Conservation (phyloP, 2,329 filamentous ascomycete species). For the Talaromyces sp. region DNA sequence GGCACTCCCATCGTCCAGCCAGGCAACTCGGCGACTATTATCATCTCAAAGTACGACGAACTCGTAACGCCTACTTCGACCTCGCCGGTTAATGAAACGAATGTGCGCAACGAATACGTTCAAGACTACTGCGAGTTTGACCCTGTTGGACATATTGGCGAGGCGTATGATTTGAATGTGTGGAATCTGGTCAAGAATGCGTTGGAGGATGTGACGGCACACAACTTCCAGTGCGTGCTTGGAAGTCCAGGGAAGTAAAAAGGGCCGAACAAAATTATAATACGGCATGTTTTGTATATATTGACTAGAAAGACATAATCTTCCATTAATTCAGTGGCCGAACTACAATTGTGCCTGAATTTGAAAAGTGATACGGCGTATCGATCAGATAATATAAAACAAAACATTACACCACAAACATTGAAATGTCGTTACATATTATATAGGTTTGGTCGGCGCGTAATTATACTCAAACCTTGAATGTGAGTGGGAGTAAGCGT, state of each 20-base stretch:
- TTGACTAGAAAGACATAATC: neutral
- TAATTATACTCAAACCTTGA: too few relatives aligned
- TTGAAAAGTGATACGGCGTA: neutral
- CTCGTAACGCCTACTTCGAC: conserved; percentile 29
- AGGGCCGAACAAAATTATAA: neutral
- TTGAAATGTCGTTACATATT: too few relatives aligned
- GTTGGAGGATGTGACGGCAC: conserved; percentile 18
- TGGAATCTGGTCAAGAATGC: conserved; percentile 36
- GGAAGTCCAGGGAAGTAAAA: conserved; percentile 10
- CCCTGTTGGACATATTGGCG: conserved; percentile 32
- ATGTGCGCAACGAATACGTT: conserved; percentile 27
- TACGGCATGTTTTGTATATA: neutral
- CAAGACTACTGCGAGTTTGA: conserved; percentile 29
- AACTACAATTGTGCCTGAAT: too few relatives aligned
- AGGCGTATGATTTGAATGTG: conserved; percentile 35
- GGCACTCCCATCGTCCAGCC: conserved; percentile 28
- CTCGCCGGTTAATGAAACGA: conserved; percentile 27
- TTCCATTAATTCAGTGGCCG: neutral
- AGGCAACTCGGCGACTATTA: conserved; percentile 29
- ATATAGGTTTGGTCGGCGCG: too few relatives aligned
- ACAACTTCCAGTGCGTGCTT: conserved; percentile 9
- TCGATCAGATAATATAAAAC: neutral
- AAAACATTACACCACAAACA: too few relatives aligned
- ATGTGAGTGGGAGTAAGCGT: too few relatives aligned
- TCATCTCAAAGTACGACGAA: conserved; percentile 29